A percentile compares a stretch with the other conserved stretches of the same genome.
Conservation (phyloP, 2,329 filamentous ascomycete species). For the Botrytis porri region DNA sequence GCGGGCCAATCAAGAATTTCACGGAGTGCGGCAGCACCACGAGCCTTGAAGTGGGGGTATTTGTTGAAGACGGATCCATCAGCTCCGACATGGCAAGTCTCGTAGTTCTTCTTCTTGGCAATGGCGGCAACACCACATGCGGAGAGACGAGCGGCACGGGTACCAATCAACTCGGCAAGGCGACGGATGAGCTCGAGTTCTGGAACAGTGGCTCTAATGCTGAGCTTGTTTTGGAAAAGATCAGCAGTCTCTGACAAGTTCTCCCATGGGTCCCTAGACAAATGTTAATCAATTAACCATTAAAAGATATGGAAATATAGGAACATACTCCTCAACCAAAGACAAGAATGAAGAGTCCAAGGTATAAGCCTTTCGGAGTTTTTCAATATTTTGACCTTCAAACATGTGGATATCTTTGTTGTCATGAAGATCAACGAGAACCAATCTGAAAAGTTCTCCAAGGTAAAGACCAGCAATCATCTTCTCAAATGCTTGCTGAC, state of each 20-base stretch:
- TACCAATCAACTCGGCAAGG: slow-evolving; percentile 90
- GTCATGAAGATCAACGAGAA: slow-evolving; percentile 81
- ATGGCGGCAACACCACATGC: slow-evolving; percentile 95
- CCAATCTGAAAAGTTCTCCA: slow-evolving; percentile 89
- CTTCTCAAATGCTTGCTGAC: slow-evolving; percentile 95
- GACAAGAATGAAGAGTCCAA: slow-evolving; percentile 93
- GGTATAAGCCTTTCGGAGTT: slow-evolving; percentile 81
- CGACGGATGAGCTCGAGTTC: slow-evolving; percentile 89
- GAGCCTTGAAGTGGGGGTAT: slow-evolving; percentile 95
- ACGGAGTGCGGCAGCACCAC: slow-evolving; percentile 81
- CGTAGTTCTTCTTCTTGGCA: slow-evolving; percentile 90
- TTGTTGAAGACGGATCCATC: slow-evolving; percentile 99
- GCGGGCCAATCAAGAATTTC: slow-evolving; percentile 95
- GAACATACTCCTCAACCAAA: slow-evolving; percentile 75
- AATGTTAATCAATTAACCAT: slow-evolving; percentile 26
- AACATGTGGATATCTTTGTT: slow-evolving; percentile 75
- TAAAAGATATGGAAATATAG: slow-evolving; percentile 25
- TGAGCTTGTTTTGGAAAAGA: slow-evolving; percentile 73
- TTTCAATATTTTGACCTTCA: slow-evolving; percentile 73
- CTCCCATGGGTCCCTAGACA: slow-evolving; percentile 81
- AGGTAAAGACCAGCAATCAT: slow-evolving; percentile 96
- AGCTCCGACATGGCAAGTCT: slow-evolving; percentile 87
- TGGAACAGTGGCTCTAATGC: slow-evolving; percentile 65
- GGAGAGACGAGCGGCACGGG: slow-evolving; percentile 86
- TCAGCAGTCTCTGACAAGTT: slow-evolving; percentile 88